Percentiles rank a stretch among this genome's conserved stretches.
phyloP scores from a whole-genome alignment of 768 basidiomycete species.

The Boletus reticulatus region DNA sequence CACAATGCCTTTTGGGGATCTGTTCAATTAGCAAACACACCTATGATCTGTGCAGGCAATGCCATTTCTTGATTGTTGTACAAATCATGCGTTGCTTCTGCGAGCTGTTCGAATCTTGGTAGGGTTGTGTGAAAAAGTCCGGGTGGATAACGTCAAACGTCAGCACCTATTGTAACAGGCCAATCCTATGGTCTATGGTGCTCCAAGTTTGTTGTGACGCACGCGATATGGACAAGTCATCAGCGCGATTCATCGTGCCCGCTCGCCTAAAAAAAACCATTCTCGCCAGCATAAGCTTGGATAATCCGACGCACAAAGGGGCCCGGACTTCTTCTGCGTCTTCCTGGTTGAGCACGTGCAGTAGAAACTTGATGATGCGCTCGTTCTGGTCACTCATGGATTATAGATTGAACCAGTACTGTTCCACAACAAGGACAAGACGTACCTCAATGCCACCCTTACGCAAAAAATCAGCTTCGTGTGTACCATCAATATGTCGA shows the following conservation, averaged over 20 bases:
- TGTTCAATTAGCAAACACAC: slow-evolving; percentile 87
- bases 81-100: slow-evolving; percentile 49
- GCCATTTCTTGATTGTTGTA: slow-evolving; percentile 78
- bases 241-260: too few species aligned
- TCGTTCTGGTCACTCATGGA: slow-evolving; percentile 34
- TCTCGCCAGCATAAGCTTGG: slow-evolving; percentile 82
- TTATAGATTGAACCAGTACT: too few species aligned
- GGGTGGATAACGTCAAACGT: too few species aligned
- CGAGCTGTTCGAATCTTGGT: too few species aligned
- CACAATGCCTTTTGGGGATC: slow-evolving; percentile 71
- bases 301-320: slow-evolving; percentile 69
- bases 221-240: too few species aligned
- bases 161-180: slow-evolving; percentile 32
- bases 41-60: slow-evolving; percentile 64
- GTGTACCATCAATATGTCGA: too few species aligned
- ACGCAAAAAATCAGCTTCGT: too few species aligned
- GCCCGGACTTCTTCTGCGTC: slow-evolving; percentile 47
- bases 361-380: slow-evolving; percentile 66
- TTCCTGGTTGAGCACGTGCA: slow-evolving; percentile 53
- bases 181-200: too few species aligned
- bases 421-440: too few species aligned
- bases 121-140: slow-evolving; percentile 18
- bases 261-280: slow-evolving; percentile 71
- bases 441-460: too few species aligned
- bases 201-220: too few species aligned